These are phyloP conservation scores for Salinomyces thailandicus DNA, from an alignment of 2,329 filamentous ascomycete species.

Conservation along the genomic window DNA sequence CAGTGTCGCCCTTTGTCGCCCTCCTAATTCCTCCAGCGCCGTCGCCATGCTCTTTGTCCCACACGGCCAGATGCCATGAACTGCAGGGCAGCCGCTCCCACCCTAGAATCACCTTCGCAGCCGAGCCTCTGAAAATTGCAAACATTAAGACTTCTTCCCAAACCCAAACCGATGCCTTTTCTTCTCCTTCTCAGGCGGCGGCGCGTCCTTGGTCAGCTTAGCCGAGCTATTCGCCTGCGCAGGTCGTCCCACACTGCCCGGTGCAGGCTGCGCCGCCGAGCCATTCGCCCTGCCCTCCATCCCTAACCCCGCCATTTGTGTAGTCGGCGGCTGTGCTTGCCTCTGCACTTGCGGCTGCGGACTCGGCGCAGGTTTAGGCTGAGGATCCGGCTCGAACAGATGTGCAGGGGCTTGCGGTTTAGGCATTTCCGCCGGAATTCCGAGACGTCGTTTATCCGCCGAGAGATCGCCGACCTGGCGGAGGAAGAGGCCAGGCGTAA, in stretches of 20 bases:
- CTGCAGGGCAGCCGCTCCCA: no score
- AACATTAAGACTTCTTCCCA: constrained; percentile 17
- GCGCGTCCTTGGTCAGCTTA: constrained; percentile 46
- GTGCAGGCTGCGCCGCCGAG: constrained; percentile 12
- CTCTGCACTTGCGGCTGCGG: constrained; percentile 14
- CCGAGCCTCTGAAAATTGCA: no score
- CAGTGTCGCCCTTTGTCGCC: no score
- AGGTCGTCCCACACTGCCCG: no score
- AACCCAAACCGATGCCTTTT: constrained; percentile 25
- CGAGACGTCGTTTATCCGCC: constrained; percentile 61
- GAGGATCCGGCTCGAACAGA: constrained; percentile 63
- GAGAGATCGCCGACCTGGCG: constrained; percentile 73
- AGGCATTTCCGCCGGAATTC: constrained; percentile 71
- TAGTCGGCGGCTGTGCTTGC: constrained; percentile 38
- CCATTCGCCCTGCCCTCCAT: no score
- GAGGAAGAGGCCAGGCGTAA: constrained; percentile 72
- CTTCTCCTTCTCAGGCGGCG: constrained; percentile 44
- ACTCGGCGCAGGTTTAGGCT: constrained; percentile 42
- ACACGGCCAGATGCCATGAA: no score
- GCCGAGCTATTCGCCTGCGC: constrained; percentile 19
- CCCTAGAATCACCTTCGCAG: no score
- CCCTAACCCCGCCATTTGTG: constrained; percentile 48
- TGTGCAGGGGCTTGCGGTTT: constrained; percentile 75
- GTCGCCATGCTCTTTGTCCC: no score
- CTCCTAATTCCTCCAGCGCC: no score